Percentiles rank a stretch among this genome's conserved stretches.
phyloP scores from a whole-genome alignment of 768 basidiomycete genomes.

The Lentinula detonsa region DNA sequence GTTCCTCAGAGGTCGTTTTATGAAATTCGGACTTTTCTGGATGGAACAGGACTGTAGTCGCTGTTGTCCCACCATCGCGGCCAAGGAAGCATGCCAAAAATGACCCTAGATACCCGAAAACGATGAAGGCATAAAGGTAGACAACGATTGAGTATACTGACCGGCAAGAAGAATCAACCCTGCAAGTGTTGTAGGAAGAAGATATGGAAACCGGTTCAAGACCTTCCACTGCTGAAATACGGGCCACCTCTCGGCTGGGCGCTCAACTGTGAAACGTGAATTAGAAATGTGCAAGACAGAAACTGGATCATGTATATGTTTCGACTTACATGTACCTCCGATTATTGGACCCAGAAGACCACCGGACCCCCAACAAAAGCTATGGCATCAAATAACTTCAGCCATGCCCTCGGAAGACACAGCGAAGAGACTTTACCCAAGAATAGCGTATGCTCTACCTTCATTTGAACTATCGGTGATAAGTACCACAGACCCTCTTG shows the following conservation, averaged over 20 bases:
- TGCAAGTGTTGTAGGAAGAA: constrained; percentile 80
- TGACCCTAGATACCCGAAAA: constrained; percentile 46
- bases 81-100: constrained; percentile 84
- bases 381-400: constrained; percentile 18
- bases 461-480: constrained; percentile 92
- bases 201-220: constrained; percentile 81
- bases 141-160: constrained; percentile 16
- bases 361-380: constrained; percentile 95
- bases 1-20: constrained; percentile 49
- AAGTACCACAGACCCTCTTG: constrained; percentile 81
- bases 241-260: constrained; percentile 85
- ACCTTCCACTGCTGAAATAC: constrained; percentile 60
- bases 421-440: constrained; percentile 48
- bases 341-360: constrained; percentile 88
- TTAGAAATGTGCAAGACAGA: not conserved
- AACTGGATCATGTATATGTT: not conserved
- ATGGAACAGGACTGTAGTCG: constrained; percentile 75
- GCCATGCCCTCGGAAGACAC: not conserved
- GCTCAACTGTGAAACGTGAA: constrained; percentile 50
- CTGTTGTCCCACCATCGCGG: constrained; percentile 83
- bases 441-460: constrained; percentile 88
- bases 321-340: constrained; percentile 63
- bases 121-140: not conserved
- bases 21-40: constrained; percentile 60
- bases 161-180: constrained; percentile 70